Conservation (phyloP, 768 basidiomycete genomes). For the Astraeus odoratus region DNA sequence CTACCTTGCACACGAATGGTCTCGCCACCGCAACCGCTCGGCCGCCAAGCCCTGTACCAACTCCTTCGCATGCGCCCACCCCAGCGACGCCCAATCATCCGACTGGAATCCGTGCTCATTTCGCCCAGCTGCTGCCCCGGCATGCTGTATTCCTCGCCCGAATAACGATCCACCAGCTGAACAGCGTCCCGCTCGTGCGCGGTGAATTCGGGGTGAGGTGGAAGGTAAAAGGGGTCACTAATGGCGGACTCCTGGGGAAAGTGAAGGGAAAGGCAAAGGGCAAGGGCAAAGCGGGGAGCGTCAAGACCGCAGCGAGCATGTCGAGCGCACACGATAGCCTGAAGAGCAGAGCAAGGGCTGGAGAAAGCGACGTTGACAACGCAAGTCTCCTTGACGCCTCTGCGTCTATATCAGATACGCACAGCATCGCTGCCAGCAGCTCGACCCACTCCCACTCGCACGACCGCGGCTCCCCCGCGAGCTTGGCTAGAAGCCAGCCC, state of each 20-base stretch:
- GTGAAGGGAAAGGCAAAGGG: constrained; percentile 27
- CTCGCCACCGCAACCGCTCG: constrained; percentile 1
- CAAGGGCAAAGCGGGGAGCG: constrained; percentile 12
- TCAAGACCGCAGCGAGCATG: neutral
- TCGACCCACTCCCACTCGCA: constrained; percentile 17
- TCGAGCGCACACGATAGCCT: neutral
- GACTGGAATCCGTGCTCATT: constrained; percentile 45
- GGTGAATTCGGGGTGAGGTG: constrained; percentile 67
- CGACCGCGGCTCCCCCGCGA: constrained; percentile 7
- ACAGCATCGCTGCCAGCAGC: constrained; percentile 23
- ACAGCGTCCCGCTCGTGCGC: constrained; percentile 62
- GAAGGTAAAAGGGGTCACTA: constrained; percentile 58
- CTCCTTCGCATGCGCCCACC: neutral
- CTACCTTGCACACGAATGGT: neutral
- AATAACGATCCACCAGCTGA: constrained; percentile 58
- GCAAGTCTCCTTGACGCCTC: constrained; percentile 21
- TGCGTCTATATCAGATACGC: constrained; percentile 17
- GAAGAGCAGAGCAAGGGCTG: constrained; percentile 7
- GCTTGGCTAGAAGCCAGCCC: neutral
- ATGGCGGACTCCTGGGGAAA: constrained; percentile 37
- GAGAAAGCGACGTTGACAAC: constrained; percentile 20
- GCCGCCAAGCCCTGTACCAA: constrained; percentile 6
- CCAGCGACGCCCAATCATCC: neutral
- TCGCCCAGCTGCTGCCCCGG: constrained; percentile 53
- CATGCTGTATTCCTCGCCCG: constrained; percentile 62